Base-by-base conservation (phyloP, 257 asterid genomes). In the Salvia splendens region DNA sequence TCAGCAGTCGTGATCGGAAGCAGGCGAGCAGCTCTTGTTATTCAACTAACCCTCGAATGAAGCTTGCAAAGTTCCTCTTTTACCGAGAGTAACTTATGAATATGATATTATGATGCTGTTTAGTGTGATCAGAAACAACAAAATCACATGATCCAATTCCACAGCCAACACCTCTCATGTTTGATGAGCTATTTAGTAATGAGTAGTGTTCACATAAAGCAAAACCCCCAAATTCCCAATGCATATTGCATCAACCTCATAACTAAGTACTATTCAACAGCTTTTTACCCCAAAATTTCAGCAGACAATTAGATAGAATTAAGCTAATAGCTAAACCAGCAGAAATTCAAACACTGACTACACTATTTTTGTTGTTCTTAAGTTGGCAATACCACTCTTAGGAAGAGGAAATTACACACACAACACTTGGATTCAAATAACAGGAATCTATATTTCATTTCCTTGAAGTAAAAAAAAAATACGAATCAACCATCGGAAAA, bases 321-420 rank as follows among this genome's bases (percentile, higher is more conserved):
- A 36, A 56, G 51, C 59, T 14, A 51, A 59, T 12, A 67, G 65
- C 73, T 61, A 40, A 58, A n/a, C 57, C 56, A 32, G 38, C 66
- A 43, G 30, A 6, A 36, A 43, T 36, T 5, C 60, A 47, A 48
- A 70, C 42, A 43, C 7, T 32, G 14, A 17, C 5, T 30, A 51
- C 38, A 36, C 54, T 40, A 24, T 24, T 24, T 24, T 24, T 24
- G 30, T 2, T 24, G 30, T 24, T 24, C 0, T 24, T 24, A 24
- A 20, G 30, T 24, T 24, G 30, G 30, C 30, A 24, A 24, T 11
- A 17, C 5, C 40, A 51, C 38, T 49, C 54, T 40, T 35, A 53
- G 11, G 7, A 8, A 5, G 28, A 32, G 24, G 57, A 10, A 61
- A 48, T 41, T 12, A 33, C 20, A 50, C 38, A 5, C 59, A 24